Evolutionary conservation across 805 yeast species (phyloP).

Genomic region (Spencermartinsiella europaea): DNA sequence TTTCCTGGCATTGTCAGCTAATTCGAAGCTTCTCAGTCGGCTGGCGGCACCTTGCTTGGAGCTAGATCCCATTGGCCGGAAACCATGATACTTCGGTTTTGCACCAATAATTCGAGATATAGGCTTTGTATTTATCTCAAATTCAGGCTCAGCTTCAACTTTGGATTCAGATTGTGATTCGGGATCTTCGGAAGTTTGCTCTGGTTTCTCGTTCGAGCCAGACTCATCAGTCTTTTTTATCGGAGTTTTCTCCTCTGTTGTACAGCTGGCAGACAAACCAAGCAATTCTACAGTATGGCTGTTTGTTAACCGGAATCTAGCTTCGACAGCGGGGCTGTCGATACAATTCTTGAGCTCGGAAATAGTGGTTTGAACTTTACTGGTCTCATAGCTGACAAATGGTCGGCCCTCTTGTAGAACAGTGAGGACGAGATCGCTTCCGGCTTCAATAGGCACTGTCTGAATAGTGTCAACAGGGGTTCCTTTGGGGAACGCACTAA

Average conservation of each 20-base stretch:
- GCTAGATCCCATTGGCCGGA: conserved; percentile 46
- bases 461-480: conserved; percentile 31
- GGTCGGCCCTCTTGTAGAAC: conserved; percentile 38
- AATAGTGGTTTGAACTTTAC: conserved; percentile 21
- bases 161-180: conserved; percentile 12
- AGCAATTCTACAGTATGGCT: conserved; percentile 18
- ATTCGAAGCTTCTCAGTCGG: conserved; percentile 49
- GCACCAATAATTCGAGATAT: conserved; percentile 8
- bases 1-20: conserved; percentile 50
- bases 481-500: conserved; percentile 42
- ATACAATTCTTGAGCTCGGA: conserved; percentile 26
- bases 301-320: conserved; percentile 15
- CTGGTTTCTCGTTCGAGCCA: conserved; percentile 5
- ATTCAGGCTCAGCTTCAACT: conserved; percentile 10
- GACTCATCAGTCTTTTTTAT: conserved; percentile 7
- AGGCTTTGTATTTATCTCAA: conserved; percentile 15
- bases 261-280: conserved; percentile 14
- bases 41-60: conserved; percentile 42
- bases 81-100: conserved; percentile 35
- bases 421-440: conserved; percentile 31
- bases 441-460: conserved; percentile 33
- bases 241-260: conserved; percentile 10
- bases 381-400: conserved; percentile 27
- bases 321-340: conserved; percentile 13
- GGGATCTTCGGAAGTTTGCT: conserved; percentile 5